Percentiles rank a stretch among this genome's conserved stretches.
Conservation (phyloP, 768 basidiomycete species). For the Xerocomellus amylosporus region DNA sequence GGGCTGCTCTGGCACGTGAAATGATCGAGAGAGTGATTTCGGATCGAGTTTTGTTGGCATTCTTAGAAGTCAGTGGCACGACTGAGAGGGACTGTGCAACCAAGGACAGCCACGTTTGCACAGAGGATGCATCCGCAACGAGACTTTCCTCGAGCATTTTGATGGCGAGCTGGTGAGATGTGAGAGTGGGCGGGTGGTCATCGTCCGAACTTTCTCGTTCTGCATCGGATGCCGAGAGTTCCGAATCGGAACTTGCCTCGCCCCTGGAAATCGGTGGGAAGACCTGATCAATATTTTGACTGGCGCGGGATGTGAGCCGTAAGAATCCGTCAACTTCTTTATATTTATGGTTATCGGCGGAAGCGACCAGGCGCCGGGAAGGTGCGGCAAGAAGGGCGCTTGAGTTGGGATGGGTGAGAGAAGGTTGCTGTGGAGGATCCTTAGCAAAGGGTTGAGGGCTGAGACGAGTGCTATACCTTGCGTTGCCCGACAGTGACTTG, state of each 20-base stretch:
- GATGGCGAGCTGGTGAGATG: conserved; percentile 58
- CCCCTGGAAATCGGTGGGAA: conserved; percentile 50
- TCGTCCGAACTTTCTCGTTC: conserved; percentile 38
- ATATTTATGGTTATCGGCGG: conserved; percentile 44
- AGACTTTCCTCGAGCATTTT: conserved; percentile 58
- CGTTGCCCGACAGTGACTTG: conserved; percentile 49
- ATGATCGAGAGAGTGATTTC: conserved; percentile 72
- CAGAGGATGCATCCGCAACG: conserved; percentile 46
- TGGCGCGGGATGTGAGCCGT: conserved; percentile 47
- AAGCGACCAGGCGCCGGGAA: conserved; percentile 44
- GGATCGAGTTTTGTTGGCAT: conserved; percentile 61
- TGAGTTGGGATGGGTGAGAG: conserved; percentile 56
- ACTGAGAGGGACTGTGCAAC: conserved; percentile 61
- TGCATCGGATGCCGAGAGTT: conserved; percentile 31
- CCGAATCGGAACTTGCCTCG: conserved; percentile 33
- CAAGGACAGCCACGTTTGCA: conserved; percentile 60
- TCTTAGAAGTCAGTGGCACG: conserved; percentile 63
- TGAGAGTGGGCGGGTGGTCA: conserved; percentile 34
- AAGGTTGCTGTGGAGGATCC: conserved; percentile 37
- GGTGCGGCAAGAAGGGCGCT: conserved; percentile 52
- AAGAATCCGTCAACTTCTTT: conserved; percentile 69
- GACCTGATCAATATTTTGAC: conserved; percentile 34
- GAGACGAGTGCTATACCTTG: conserved; percentile 36
- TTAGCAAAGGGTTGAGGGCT: conserved; percentile 3
- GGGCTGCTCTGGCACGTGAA: conserved; percentile 56